phyloP scores from a whole-genome alignment of 2,329 filamentous ascomycete species.

The Fusarium irregulare region DNA sequence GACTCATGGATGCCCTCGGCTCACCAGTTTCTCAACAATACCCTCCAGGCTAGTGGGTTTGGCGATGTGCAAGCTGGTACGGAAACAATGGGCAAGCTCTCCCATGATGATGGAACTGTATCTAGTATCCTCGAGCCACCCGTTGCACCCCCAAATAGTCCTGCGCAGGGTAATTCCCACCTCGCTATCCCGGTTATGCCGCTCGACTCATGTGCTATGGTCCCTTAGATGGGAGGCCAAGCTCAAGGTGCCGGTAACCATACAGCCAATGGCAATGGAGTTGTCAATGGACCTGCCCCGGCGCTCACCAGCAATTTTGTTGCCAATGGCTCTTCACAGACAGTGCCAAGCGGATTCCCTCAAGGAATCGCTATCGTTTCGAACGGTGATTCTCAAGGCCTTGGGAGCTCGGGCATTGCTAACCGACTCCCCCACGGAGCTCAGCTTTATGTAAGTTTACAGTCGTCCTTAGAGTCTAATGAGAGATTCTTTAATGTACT shows the following conservation, averaged over 20 bases:
- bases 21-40: conserved; percentile 40
- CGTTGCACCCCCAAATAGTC: conserved; percentile 36
- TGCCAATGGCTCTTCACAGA: not conserved
- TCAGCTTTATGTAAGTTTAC: conserved; percentile 24
- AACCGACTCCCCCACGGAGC: conserved; percentile 15
- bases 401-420: conserved; percentile 6
- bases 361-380: not conserved
- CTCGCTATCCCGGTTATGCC: not conserved
- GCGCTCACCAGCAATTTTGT: not conserved
- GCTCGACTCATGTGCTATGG: conserved; percentile 6
- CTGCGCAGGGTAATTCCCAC: not conserved
- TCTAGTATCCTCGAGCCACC: conserved; percentile 13
- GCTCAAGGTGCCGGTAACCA: conserved; percentile 3
- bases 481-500: not conserved
- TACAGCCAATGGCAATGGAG: not conserved
- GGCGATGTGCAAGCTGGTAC: not conserved
- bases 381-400: not conserved
- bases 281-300: not conserved
- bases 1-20: conserved; percentile 43
- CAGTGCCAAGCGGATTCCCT: not conserved
- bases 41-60: conserved; percentile 37
- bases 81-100: not conserved
- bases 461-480: not conserved
- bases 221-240: conserved; percentile 44
- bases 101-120: not conserved